Percentiles rank a stretch among this genome's conserved stretches.
Conservation (phyloP, 148 eudicot species). For the Silene conica region DNA sequence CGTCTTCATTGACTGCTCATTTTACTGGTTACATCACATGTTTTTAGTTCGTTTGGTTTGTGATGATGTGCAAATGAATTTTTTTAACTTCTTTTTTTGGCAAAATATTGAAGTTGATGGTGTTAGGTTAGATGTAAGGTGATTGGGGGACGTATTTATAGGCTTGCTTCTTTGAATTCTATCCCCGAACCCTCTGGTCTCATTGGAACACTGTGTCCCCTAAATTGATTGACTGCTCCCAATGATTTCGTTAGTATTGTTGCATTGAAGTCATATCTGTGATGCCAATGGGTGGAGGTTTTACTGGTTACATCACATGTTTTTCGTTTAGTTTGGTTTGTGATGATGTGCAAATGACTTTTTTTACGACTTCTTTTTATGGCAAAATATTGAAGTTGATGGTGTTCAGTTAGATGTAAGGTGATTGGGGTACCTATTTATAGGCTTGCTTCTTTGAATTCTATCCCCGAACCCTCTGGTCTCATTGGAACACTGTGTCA, state of each 20-base stretch:
- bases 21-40: not conserved
- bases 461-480: not conserved
- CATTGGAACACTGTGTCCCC: not conserved
- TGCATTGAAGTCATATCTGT: not conserved
- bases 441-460: not conserved
- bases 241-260: not conserved
- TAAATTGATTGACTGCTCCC: not conserved
- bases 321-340: too few relatives aligned
- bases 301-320: too few relatives aligned
- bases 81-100: not conserved
- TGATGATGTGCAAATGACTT: too few relatives aligned
- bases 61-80: not conserved
- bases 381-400: too few relatives aligned
- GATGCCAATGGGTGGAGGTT: not conserved
- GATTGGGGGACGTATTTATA: too few relatives aligned
- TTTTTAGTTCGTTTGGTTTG: not conserved
- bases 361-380: too few relatives aligned
- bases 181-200: not conserved
- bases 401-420: too few relatives aligned
- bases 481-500: not conserved
- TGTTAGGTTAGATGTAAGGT: too few relatives aligned
- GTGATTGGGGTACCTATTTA: too few relatives aligned
- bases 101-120: not conserved
- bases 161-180: not conserved
- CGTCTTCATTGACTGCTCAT: slow-evolving; percentile 4